A percentile compares a stretch with the other conserved stretches of the same genome.
phyloP scores from a whole-genome alignment of 78 protist genomes.

The Neovahlkampfia damariscottae region DNA sequence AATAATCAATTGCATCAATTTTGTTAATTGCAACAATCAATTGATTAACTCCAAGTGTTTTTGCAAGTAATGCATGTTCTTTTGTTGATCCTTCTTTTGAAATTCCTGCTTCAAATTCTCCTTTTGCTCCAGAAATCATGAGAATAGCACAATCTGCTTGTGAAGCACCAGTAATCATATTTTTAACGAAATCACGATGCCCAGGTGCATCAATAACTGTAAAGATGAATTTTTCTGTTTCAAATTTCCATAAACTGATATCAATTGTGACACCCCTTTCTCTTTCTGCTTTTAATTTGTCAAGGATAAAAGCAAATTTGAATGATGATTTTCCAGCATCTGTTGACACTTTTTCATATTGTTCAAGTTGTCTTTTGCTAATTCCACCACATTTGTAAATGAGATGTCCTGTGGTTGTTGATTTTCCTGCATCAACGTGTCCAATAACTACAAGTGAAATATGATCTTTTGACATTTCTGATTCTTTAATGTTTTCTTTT shows the following conservation, averaged over 20 bases:
- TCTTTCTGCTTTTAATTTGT: constrained; percentile 93
- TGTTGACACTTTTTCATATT: constrained; percentile 44
- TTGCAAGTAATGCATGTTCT: constrained; percentile 46
- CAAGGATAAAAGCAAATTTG: constrained; percentile 23
- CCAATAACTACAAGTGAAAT: constrained; percentile 59
- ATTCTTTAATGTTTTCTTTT: too few species aligned
- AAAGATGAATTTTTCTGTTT: constrained; percentile 82
- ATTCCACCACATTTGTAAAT: constrained; percentile 95
- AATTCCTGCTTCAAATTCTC: constrained; percentile 19
- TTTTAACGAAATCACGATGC: constrained; percentile 72
- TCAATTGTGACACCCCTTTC: constrained; percentile 72
- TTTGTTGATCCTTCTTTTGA: constrained; percentile 39
- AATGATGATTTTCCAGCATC: constrained; percentile 34
- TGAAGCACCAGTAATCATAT: constrained; percentile 74
- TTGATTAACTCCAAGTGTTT: constrained; percentile 41
- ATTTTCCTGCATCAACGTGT: constrained; percentile 91
- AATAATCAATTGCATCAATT: neutral
- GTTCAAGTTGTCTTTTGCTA: constrained; percentile 42
- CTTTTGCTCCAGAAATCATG: neutral
- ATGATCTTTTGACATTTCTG: neutral
- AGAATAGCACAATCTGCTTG: constrained; percentile 37
- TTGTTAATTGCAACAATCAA: constrained; percentile 32
- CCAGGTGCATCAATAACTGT: constrained; percentile 89
- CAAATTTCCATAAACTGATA: constrained; percentile 93
- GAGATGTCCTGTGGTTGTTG: constrained; percentile 92